These are phyloP conservation scores for Lyophyllum shimeji DNA, from an alignment of 768 basidiomycete species.

Conservation along the genomic window DNA sequence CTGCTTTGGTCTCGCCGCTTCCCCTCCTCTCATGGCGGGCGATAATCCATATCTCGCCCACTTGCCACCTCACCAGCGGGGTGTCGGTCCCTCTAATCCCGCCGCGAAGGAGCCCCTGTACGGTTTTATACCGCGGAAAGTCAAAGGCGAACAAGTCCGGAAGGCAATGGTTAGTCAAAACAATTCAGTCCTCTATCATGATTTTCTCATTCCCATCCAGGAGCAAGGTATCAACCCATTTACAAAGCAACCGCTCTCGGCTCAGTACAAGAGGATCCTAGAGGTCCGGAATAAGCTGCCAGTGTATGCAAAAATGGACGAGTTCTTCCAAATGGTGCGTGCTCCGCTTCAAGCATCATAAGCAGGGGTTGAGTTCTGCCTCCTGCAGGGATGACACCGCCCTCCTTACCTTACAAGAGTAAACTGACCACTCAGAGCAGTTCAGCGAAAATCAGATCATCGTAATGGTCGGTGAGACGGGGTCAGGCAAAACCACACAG, in stretches of 20 bases:
- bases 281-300: conserved; percentile 85
- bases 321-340: conserved; percentile 87
- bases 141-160: conserved; percentile 63
- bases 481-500: conserved; percentile 96
- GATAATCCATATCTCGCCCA: conserved; percentile 62
- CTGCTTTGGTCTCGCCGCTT: too few relatives aligned
- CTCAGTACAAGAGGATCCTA: conserved; percentile 85
- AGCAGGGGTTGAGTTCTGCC: conserved; percentile 46
- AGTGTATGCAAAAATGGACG: conserved; percentile 89
- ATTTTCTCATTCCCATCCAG: conserved; percentile 35
- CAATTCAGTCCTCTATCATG: neutral
- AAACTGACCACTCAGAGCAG: conserved; percentile 38
- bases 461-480: conserved; percentile 92
- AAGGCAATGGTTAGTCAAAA: conserved; percentile 61
- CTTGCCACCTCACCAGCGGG: conserved; percentile 31
- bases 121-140: conserved; percentile 73
- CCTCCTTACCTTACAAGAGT: conserved; percentile 24
- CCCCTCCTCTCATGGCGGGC: neutral
- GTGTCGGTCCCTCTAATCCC: conserved; percentile 22
- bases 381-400: conserved; percentile 39
- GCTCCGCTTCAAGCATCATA: conserved; percentile 21
- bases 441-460: conserved; percentile 82
- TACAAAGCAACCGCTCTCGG: conserved; percentile 74
- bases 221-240: conserved; percentile 86
- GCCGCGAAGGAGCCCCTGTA: conserved; percentile 57